phyloP scores from a whole-genome alignment of 768 basidiomycete species.

The Lactarius psammicola region DNA sequence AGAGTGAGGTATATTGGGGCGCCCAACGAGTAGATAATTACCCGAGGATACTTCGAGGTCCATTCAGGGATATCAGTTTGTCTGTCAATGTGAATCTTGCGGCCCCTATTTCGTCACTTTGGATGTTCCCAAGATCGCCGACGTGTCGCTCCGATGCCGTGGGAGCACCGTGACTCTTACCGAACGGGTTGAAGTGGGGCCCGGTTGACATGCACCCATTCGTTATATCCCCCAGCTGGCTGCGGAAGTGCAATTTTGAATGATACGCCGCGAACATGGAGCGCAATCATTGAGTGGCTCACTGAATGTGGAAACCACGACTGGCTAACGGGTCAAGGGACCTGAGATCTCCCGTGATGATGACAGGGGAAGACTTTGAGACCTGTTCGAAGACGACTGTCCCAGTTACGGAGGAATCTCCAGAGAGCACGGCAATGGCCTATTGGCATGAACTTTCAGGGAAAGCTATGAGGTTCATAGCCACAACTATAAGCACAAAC shows the following conservation, averaged over 20 bases:
- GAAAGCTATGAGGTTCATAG: background rate
- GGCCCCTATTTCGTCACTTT: constrained; percentile 55
- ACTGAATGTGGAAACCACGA: constrained; percentile 85
- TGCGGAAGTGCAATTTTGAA: constrained; percentile 24
- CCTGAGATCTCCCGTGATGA: constrained; percentile 58
- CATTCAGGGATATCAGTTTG: constrained; percentile 61
- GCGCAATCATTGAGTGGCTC: constrained; percentile 31
- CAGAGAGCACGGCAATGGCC: constrained; percentile 62
- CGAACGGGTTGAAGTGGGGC: constrained; percentile 74
- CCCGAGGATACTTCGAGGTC: constrained; percentile 69
- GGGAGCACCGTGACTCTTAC: constrained; percentile 63
- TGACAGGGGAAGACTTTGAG: constrained; percentile 49
- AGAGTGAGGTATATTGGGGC: background rate
- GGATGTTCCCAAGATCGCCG: constrained; percentile 75
- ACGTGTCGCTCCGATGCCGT: constrained; percentile 58
- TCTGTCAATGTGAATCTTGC: constrained; percentile 62
- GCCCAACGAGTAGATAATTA: constrained; percentile 35
- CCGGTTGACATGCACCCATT: constrained; percentile 69
- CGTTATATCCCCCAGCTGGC: constrained; percentile 59
- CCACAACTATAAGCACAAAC: background rate
- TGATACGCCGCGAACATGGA: background rate
- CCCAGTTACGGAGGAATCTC: constrained; percentile 59
- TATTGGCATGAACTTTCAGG: constrained; percentile 29
- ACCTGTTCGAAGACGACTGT: constrained; percentile 65
- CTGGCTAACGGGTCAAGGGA: constrained; percentile 56